phyloP scores from a whole-genome alignment of 202 grass and related monocot species.

The Setaria viridis region DNA sequence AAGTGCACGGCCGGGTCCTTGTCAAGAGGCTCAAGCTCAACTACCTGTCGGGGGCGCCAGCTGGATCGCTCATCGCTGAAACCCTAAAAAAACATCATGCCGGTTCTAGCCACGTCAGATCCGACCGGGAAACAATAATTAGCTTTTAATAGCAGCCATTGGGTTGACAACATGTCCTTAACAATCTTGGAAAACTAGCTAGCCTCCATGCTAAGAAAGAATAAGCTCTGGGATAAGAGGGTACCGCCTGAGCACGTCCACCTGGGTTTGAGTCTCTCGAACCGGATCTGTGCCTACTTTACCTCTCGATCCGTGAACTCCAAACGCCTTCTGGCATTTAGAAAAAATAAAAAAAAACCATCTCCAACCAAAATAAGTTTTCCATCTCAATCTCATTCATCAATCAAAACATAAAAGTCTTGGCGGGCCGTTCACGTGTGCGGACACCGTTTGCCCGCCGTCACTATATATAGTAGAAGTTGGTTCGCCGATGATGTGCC shows the following conservation, averaged over 20 bases:
- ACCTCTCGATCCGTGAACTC: neutral
- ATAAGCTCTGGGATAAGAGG: neutral
- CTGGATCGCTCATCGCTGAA: neutral
- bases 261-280: neutral
- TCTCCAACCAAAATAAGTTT: neutral
- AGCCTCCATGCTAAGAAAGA: neutral
- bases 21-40: constrained; percentile 13
- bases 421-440: constrained; percentile 18
- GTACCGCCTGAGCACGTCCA: neutral
- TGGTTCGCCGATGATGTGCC: neutral
- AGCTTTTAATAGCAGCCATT: neutral
- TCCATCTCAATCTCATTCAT: neutral
- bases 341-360: neutral
- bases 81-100: constrained; percentile 12
- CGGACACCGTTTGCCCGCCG: neutral
- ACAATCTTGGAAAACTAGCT: neutral
- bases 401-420: neutral
- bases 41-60: constrained; percentile 35
- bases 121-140: neutral
- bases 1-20: constrained; percentile 31
- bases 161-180: neutral
- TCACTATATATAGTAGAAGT: neutral
- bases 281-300: neutral
- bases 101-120: constrained; percentile 26
- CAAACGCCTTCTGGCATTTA: neutral